phyloP scores from a whole-genome alignment of 2,329 filamentous ascomycete species.

The Rhynchosporium secalis region DNA sequence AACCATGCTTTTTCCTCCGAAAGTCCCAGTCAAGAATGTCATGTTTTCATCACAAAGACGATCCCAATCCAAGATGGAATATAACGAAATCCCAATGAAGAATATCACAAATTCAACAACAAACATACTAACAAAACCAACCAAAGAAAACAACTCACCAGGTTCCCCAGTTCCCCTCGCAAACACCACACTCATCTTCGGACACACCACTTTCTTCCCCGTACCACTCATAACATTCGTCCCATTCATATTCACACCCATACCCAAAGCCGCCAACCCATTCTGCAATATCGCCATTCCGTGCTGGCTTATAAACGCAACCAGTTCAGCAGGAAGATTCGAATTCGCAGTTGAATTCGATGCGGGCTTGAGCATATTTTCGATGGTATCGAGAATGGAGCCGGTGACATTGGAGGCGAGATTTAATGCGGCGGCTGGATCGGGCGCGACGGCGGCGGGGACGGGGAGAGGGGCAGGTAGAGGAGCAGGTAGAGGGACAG shows the following conservation, averaged over 20 bases:
- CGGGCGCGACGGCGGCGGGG: neutral
- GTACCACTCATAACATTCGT: constrained; percentile 24
- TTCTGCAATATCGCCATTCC: constrained; percentile 27
- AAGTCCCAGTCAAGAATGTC: no score
- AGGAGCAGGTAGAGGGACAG: no score
- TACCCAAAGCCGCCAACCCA: constrained; percentile 14
- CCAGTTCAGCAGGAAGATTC: constrained; percentile 6
- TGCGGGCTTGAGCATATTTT: neutral
- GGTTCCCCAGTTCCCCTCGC: constrained; percentile 34
- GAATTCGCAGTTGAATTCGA: neutral
- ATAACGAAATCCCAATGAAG: neutral
- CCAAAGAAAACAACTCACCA: constrained; percentile 23
- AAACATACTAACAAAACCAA: neutral
- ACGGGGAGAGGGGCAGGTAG: no score
- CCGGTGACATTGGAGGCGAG: neutral
- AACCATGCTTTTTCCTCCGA: no score
- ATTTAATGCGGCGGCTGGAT: neutral
- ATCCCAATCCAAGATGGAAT: neutral
- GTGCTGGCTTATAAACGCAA: constrained; percentile 23
- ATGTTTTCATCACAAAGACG: no score
- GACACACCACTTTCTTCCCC: constrained; percentile 24
- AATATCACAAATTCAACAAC: neutral
- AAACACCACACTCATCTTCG: constrained; percentile 35
- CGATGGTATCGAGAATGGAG: neutral
- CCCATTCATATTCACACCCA: neutral